phyloP scores from a whole-genome alignment of 129 eudicot genomes.

The Chrysanthemum makinoi region DNA sequence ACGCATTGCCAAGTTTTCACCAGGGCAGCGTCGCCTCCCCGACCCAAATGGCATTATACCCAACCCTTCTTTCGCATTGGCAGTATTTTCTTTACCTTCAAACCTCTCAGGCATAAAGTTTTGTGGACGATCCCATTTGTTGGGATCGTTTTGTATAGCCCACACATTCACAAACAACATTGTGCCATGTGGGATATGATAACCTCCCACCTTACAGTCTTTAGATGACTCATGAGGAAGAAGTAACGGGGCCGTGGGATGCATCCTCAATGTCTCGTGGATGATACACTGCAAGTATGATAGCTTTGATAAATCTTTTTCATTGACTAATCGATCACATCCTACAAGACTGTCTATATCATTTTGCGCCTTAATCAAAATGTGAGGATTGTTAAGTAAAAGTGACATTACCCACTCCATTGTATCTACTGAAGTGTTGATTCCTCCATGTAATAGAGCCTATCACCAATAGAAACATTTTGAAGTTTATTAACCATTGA shows the following conservation, averaged over 20 bases:
- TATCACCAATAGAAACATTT: background rate
- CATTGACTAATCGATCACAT: slow-evolving; percentile 23
- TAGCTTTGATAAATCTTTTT: slow-evolving; percentile 32
- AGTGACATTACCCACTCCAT: slow-evolving; percentile 51
- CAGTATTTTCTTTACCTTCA: slow-evolving; percentile 12
- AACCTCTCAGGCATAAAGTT: slow-evolving; percentile 42
- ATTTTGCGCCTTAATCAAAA: slow-evolving; percentile 25
- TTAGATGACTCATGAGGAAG: slow-evolving; percentile 40
- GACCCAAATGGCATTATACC: slow-evolving; percentile 49
- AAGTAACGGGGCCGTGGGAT: slow-evolving; percentile 37
- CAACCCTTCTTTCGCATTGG: slow-evolving; percentile 19
- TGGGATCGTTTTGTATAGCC: slow-evolving; percentile 43
- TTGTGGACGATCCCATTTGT: slow-evolving; percentile 23
- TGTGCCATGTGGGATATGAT: slow-evolving; percentile 35
- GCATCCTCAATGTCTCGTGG: slow-evolving; percentile 41
- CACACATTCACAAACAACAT: slow-evolving; percentile 42
- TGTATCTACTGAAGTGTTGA: slow-evolving; percentile 38
- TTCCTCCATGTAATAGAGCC: slow-evolving; percentile 42
- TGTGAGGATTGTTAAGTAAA: slow-evolving; percentile 37
- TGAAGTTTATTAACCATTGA: too few species aligned
- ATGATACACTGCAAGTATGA: slow-evolving; percentile 43
- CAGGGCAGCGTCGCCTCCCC: slow-evolving; percentile 55
- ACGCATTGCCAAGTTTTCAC: slow-evolving; percentile 37
- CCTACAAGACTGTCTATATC: slow-evolving; percentile 38
- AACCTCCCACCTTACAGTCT: slow-evolving; percentile 39